Evolutionary conservation across 164 flowering plant genomes (phyloP), one percentile per base, ranked within the genome.

Genomic region (Magnolia officinalis): DNA sequence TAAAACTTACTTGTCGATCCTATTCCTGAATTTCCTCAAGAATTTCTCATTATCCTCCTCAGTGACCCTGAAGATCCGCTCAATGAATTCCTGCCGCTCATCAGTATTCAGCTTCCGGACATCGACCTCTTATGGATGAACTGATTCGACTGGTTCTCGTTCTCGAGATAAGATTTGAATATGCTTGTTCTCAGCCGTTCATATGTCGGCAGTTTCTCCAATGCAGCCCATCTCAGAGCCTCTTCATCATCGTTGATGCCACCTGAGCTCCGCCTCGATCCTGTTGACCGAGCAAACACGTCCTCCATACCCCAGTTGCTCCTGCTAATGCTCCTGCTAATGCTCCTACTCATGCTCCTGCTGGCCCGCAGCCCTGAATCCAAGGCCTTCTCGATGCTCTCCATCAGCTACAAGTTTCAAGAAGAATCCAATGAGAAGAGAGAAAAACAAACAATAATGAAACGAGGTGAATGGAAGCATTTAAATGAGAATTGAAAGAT

Each of bases 131-230:
- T 89, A 59, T 87, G 92, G 1, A 75, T 71, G 55, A 80, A 52
- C 24, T 58, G 77, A 16, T 74, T 63, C 16, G 23, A 68, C 63
- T 76, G 65, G 63, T 75, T 65, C 50, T 82, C 81, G 61, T 52
- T 76, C 2, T 89, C 92, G 14, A 71, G 58, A 74, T 82, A 90
- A 2, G 92, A 85, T 58, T 90, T 80, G 45, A 96, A 79, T 72
- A 96, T 88, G 9, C 92, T 85, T 7, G 95, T 96, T 61, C 99
- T 84, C 55, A 96, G 75, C 21, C 98, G 82, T 65, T 90, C 89
- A 64, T 96, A 94, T 0, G 99, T 96, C 0, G 99, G 98, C 23
- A 96, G 72, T 63, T 86, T 96, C 85, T 96, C 97, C 16, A 95
- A 73, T 2, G 97, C 98, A 1, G 98, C 98, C 98, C 98, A 95